Base-by-base conservation (phyloP, 345 rosid species). In the Corymbia maculata region DNA sequence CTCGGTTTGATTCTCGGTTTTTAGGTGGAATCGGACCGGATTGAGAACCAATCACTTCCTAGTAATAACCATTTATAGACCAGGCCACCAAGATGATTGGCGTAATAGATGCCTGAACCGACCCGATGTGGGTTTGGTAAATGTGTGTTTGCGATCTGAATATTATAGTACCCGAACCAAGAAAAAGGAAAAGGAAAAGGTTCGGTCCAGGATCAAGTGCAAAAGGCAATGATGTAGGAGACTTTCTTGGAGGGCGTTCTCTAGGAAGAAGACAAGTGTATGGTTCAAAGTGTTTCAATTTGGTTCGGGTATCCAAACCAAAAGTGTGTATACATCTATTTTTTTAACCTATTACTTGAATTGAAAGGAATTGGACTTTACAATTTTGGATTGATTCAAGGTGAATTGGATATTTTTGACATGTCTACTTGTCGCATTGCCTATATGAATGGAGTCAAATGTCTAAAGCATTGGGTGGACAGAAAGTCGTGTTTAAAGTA, bases 351-450 rank as follows among this genome's bases (percentile, higher is more conserved):
- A 28, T 61, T 28, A 61, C 32, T 9, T 30, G 28, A 61, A 61
- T 6, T 1, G 6, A 1, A n/a, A 64, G 14, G 17, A 64, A 64
- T 9, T 0, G 9, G 0, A n/a, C 52, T 3, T 2, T 36, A 64
- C 4, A 64, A 64, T 64, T 64, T 52, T 13, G 6, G 30, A 11
- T 59, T 59, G 2, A 26, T 13, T 26, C 42, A 36, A 36, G 42
- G 26, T 5, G 13, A 36, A 10, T 1, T 6, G 0, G 15, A 15
- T 13, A 7, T n/a, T 64, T 64, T 64, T 7, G 7, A 1, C 75
- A 13, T 4, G 15, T 8, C 17, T 64, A n/a, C 75, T 13, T 6
- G 75, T 17, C 70, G 0, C 3, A 4, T 28, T 16, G 14, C 70
- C 17, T 13, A 6, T 28, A 13, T 13, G 13, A n/a, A 13, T 12